Conservation (phyloP, 2,329 filamentous ascomycete genomes). For the Fusarium sp. region DNA sequence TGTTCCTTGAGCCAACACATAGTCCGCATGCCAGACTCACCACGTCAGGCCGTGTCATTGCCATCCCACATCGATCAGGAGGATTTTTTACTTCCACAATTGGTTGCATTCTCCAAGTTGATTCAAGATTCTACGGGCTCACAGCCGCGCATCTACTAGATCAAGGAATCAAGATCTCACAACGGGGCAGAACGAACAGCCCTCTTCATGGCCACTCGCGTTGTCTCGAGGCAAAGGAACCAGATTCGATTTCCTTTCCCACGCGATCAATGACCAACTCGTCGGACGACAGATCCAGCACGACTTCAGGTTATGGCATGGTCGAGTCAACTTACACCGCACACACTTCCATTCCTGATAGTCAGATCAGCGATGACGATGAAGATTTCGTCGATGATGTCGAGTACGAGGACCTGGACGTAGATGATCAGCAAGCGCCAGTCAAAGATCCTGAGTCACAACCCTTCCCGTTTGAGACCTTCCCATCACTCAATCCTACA, state of each 20-base stretch:
- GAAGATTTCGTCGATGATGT: background rate
- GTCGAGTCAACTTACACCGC: background rate
- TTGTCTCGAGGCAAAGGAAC: background rate
- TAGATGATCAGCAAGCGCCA: background rate
- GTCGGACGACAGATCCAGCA: background rate
- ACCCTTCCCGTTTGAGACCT: background rate
- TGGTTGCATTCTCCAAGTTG: background rate
- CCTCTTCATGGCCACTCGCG: background rate
- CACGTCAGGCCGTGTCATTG: background rate
- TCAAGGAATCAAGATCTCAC: background rate
- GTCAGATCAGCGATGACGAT: background rate
- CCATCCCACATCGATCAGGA: background rate
- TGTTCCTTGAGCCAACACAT: background rate
- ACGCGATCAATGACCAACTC: background rate
- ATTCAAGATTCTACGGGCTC: background rate
- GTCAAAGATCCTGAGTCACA: background rate
- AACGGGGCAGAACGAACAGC: background rate
- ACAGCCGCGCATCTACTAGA: background rate
- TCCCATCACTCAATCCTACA: background rate
- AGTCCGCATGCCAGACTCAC: background rate
- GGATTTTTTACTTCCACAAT: background rate
- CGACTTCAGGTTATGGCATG: background rate
- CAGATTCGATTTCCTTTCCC: background rate
- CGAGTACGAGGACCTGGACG: background rate
- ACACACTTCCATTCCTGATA: background rate